These are phyloP conservation scores for Euphorbia tirucalli DNA, from an alignment of 345 rosid genomes.

Conservation along the genomic window DNA sequence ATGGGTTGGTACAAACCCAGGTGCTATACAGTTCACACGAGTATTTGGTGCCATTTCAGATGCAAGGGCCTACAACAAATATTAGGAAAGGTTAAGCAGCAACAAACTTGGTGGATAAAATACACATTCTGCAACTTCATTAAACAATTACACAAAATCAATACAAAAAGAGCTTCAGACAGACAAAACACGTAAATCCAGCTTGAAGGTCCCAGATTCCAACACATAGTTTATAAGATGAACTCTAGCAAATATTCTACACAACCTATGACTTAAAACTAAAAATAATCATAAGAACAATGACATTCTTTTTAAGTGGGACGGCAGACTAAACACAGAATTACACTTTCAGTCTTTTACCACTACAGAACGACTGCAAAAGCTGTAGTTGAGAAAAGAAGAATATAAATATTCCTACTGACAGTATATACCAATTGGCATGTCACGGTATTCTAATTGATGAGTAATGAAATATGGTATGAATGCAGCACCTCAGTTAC, in stretches of 20 bases:
- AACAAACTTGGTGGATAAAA: background rate
- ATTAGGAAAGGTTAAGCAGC: background rate
- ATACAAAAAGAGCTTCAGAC: background rate
- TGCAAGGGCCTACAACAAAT: slow-evolving; percentile 68
- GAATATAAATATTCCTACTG: too few relatives aligned
- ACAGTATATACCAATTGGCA: too few relatives aligned
- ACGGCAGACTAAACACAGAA: too few relatives aligned
- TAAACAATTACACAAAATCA: background rate
- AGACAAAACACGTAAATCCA: background rate
- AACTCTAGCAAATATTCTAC: too few relatives aligned
- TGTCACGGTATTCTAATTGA: too few relatives aligned
- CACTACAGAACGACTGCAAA: too few relatives aligned
- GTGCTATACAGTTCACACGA: slow-evolving; percentile 84
- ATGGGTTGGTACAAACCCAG: slow-evolving; percentile 87
- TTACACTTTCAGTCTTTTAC: too few relatives aligned
- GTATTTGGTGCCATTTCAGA: slow-evolving; percentile 73
- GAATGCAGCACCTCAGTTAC: background rate
- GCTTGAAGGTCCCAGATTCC: background rate
- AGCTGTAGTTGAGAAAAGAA: too few relatives aligned
- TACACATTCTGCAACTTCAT: background rate
- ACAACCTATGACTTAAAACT: too few relatives aligned
- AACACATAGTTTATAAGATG: too few relatives aligned
- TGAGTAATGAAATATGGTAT: background rate
- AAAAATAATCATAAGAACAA: too few relatives aligned
- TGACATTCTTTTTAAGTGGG: too few relatives aligned